Base-by-base conservation (phyloP, 306 rosid species). In the Ormosia emarginata region DNA sequence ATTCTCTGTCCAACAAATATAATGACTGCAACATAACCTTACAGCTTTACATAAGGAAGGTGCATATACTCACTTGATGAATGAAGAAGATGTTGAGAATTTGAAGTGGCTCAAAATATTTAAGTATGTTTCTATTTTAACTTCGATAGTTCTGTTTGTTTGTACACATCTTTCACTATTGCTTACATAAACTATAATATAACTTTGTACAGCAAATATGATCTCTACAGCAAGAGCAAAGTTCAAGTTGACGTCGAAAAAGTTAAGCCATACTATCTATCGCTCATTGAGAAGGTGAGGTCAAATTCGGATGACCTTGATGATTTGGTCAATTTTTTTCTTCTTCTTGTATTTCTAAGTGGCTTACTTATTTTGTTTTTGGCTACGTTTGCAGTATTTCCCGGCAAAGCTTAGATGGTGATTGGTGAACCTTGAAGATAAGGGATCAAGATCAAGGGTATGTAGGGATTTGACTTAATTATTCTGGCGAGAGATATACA, bases 21-120 rank as follows among this genome's bases (percentile, higher is more conserved):
- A 74, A 55, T 5, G 24, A 43, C 71, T 36, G 13, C 2, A 29
- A 76, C 24, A 3, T 82, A 32, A 47, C 0, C 13, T 47, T 76
- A 71, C 85, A 94, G 98, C 95, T n/a, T 86, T 94, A 62, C 98
- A 94, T 41, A 87, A 37, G 62, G 83, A 90, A 40, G 91, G 81
- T 33, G 95, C 91, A 39, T 94, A 92, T 53, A 90, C 86, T 77
- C 94, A 92, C 84, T 82, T 92, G 43, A 90, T 94, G 95, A 91
- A 89, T 40, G 90, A 89, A 47, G 90, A 91, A 85, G 97, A 94
- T 67, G 59, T 52, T 17, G 92, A 92, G 82, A 90, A 94, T 80
- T 80, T 94, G 84, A 88, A 91, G 46, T 94, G 98, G 98, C 97
- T 94, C 0, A 77, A 83, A 0, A 33, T 77, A 63, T 83, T 83